Conservation (phyloP, 371 early-diverging fungal species). For the Mortierella sp. region DNA sequence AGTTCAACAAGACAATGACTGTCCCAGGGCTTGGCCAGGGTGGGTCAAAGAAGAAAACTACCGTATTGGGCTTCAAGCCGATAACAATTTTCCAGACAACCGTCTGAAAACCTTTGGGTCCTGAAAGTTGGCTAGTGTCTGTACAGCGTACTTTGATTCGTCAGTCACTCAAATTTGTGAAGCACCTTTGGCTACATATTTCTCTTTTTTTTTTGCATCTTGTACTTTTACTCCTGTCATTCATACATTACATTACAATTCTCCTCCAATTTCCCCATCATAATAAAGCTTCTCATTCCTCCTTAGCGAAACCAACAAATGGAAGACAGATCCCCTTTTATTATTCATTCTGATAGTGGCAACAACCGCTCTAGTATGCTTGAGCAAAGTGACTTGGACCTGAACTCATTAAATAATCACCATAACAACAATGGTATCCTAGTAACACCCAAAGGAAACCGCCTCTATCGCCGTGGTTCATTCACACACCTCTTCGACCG, state of each 20-base stretch:
- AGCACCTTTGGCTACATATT: neutral
- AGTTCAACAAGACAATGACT: slow-evolving; percentile 52
- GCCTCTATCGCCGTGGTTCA: slow-evolving; percentile 36
- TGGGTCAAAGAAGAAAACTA: slow-evolving; percentile 22
- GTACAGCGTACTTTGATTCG: neutral
- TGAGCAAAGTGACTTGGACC: slow-evolving; percentile 7
- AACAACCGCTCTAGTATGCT: neutral
- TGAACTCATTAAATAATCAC: slow-evolving; percentile 12
- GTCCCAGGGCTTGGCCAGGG: slow-evolving; percentile 16
- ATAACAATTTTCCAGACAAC: slow-evolving; percentile 49
- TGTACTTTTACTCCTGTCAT: slow-evolving; percentile 2
- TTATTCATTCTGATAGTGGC: slow-evolving; percentile 15
- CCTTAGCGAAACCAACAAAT: neutral
- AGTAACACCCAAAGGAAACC: slow-evolving; percentile 11
- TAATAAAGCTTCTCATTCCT: slow-evolving; percentile 4
- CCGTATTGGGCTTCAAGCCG: slow-evolving; percentile 36
- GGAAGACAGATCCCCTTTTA: slow-evolving; percentile 31
- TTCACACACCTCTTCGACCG: slow-evolving; percentile 42
- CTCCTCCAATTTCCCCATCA: slow-evolving; percentile 1
- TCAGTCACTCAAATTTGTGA: neutral
- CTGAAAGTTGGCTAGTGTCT: neutral
- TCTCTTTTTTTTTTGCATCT: slow-evolving; percentile 1
- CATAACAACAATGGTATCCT: slow-evolving; percentile 22
- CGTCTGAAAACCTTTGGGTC: slow-evolving; percentile 5
- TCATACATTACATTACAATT: slow-evolving; percentile 1